Evolutionary conservation across 2,329 filamentous ascomycete species (phyloP).

Genomic region (Verticillium tricorpus): DNA sequence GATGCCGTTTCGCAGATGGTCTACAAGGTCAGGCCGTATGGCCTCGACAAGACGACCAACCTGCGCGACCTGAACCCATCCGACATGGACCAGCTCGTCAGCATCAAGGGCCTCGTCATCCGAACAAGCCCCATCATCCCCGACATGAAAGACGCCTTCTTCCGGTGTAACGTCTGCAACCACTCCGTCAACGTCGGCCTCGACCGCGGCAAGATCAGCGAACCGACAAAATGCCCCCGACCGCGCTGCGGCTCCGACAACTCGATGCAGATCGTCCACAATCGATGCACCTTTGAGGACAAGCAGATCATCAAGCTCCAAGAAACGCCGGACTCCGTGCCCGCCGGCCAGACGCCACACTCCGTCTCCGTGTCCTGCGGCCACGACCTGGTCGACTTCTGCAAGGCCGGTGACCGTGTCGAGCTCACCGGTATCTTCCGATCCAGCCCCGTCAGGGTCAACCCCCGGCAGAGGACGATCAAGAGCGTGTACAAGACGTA

Average conservation of each 20-base stretch:
- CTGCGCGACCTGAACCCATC: constrained; percentile 91
- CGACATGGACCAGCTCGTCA: constrained; percentile 82
- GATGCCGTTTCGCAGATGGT: constrained; percentile 73
- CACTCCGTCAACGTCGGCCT: constrained; percentile 88
- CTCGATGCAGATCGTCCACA: constrained; percentile 98
- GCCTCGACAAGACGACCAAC: constrained; percentile 81
- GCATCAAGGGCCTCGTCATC: constrained; percentile 93
- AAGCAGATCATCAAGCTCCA: constrained; percentile 99
- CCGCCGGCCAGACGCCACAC: constrained; percentile 93
- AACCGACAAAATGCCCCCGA: constrained; percentile 86
- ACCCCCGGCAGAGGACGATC: constrained; percentile 84
- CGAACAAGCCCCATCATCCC: constrained; percentile 93
- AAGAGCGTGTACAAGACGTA: constrained; percentile 99
- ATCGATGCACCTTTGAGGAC: constrained; percentile 89
- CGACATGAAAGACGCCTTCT: constrained; percentile 98
- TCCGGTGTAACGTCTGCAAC: constrained; percentile 90
- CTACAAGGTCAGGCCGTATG: constrained; percentile 87
- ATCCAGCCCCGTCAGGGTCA: constrained; percentile 87
- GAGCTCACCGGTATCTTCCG: constrained; percentile 97
- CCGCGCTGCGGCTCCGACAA: constrained; percentile 78
- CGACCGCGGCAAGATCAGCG: constrained; percentile 92
- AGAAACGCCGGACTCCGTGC: constrained; percentile 92
- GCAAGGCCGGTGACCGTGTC: constrained; percentile 94
- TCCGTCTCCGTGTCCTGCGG: constrained; percentile 95
- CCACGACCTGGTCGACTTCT: constrained; percentile 94